Conservation (phyloP, 805 yeast species). For the Teunomyces cretensis region DNA sequence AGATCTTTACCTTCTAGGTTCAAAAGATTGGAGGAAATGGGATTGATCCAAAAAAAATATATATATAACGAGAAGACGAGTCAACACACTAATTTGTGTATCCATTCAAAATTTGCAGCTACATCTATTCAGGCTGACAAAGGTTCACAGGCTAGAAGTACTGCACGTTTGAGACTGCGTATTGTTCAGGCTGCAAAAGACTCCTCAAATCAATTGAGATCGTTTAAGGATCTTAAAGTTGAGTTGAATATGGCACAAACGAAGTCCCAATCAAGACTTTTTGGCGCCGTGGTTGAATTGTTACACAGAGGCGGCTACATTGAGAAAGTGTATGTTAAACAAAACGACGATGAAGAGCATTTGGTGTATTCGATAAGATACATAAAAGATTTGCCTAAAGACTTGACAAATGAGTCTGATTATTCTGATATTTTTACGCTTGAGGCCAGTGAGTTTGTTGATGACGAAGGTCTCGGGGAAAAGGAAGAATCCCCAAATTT, state of each 20-base stretch:
- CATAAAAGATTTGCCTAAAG: conserved; percentile 48
- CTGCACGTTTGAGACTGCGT: conserved; percentile 28
- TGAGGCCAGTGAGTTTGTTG: not conserved
- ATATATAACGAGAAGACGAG: conserved; percentile 38
- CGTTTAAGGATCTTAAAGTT: conserved; percentile 57
- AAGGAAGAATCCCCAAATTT: conserved; percentile 15
- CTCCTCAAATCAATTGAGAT: conserved; percentile 62
- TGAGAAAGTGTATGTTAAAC: conserved; percentile 50
- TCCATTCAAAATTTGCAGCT: conserved; percentile 47
- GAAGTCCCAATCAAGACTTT: conserved; percentile 42
- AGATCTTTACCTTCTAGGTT: conserved; percentile 67
- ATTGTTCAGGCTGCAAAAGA: conserved; percentile 51
- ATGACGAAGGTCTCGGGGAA: conserved; percentile 19
- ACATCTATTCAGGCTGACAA: conserved; percentile 12
- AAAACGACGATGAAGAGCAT: conserved; percentile 23
- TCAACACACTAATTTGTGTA: conserved; percentile 53
- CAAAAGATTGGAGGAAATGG: conserved; percentile 50
- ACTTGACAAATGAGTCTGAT: conserved; percentile 44
- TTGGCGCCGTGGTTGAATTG: conserved; percentile 47
- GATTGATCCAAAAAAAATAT: conserved; percentile 44
- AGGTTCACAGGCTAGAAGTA: conserved; percentile 19
- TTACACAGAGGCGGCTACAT: conserved; percentile 46
- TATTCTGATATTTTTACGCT: conserved; percentile 25
- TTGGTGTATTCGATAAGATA: conserved; percentile 41
- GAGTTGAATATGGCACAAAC: conserved; percentile 53